Percentiles rank a stretch among this genome's conserved stretches.
phyloP scores from a whole-genome alignment of 1,284 basidiomycete species.

The Tylopilus orsonianus region DNA sequence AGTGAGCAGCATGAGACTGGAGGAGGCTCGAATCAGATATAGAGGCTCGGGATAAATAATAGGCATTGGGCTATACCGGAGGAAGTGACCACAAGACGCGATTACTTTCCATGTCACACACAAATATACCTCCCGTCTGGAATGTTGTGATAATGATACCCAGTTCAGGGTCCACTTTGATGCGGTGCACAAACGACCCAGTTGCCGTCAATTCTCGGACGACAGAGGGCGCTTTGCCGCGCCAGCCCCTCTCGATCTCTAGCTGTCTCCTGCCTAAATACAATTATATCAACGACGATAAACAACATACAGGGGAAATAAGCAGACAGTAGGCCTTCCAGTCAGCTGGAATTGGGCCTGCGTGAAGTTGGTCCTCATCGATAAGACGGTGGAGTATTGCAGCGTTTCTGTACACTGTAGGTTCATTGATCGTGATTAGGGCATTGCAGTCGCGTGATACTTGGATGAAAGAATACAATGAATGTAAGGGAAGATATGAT shows the following conservation, averaged over 20 bases:
- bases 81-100: slow-evolving; percentile 58
- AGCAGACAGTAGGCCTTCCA: slow-evolving; percentile 65
- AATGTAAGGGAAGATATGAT: slow-evolving; percentile 45
- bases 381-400: slow-evolving; percentile 50
- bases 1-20: slow-evolving; percentile 52
- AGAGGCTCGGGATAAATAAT: background rate
- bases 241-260: slow-evolving; percentile 55
- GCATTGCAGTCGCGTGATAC: slow-evolving; percentile 45
- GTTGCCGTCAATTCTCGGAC: slow-evolving; percentile 36
- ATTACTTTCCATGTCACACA: slow-evolving; percentile 51
- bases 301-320: slow-evolving; percentile 1
- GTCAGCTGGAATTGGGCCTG: slow-evolving; percentile 26
- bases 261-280: slow-evolving; percentile 45
- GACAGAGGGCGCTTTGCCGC: slow-evolving; percentile 44
- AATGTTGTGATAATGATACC: slow-evolving; percentile 60
- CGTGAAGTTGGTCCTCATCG: slow-evolving; percentile 33
- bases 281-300: slow-evolving; percentile 12
- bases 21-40: slow-evolving; percentile 9
- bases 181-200: slow-evolving; percentile 54
- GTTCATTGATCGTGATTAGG: slow-evolving; percentile 47
- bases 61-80: slow-evolving; percentile 33
- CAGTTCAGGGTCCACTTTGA: slow-evolving; percentile 67
- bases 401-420: slow-evolving; percentile 50
- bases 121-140: slow-evolving; percentile 50
- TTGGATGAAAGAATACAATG: slow-evolving; percentile 36